Percentiles rank a stretch among this genome's conserved stretches.
phyloP scores from a whole-genome alignment of 1,284 basidiomycete species.

The Amylostereum chailletii region DNA sequence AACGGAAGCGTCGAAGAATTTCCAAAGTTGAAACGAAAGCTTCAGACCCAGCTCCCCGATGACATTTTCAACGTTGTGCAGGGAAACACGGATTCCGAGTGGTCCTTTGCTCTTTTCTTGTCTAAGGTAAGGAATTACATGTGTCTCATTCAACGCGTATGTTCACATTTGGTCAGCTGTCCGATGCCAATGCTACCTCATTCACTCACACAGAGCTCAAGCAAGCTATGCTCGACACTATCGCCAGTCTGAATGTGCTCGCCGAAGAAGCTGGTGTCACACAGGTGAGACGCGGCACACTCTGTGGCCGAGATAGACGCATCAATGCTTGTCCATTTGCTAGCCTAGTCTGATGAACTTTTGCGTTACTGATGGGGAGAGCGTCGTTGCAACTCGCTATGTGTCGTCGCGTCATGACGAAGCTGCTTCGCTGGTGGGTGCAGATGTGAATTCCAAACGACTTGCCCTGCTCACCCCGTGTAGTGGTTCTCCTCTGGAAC shows the following conservation, averaged over 20 bases:
- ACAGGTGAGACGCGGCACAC: constrained; percentile 37
- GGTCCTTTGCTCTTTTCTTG: constrained; percentile 88
- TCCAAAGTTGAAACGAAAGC: constrained; percentile 65
- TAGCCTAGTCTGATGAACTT: constrained; percentile 94
- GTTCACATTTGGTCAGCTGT: constrained; percentile 42
- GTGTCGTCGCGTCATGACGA: constrained; percentile 88
- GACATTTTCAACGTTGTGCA: constrained; percentile 79
- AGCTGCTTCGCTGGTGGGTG: constrained; percentile 74
- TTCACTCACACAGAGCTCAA: constrained; percentile 61
- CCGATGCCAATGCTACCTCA: constrained; percentile 64
- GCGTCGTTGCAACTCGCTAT: constrained; percentile 90
- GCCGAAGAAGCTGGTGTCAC: constrained; percentile 67
- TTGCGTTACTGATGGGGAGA: constrained; percentile 90
- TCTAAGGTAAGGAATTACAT: constrained; percentile 51
- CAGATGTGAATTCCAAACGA: background rate
- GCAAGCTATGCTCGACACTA: constrained; percentile 82
- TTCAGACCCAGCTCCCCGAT: constrained; percentile 73
- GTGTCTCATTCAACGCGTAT: background rate
- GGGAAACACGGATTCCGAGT: constrained; percentile 95
- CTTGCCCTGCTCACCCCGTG: constrained; percentile 5
- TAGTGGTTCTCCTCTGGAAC: constrained; percentile 95
- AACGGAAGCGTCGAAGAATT: constrained; percentile 88
- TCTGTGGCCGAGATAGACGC: background rate
- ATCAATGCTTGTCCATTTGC: constrained; percentile 8
- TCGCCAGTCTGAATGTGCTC: constrained; percentile 69